Evolutionary conservation across 257 asterid species (phyloP), one percentile per base, ranked within the genome.

Genomic region (Solanum ossicruentum): DNA sequence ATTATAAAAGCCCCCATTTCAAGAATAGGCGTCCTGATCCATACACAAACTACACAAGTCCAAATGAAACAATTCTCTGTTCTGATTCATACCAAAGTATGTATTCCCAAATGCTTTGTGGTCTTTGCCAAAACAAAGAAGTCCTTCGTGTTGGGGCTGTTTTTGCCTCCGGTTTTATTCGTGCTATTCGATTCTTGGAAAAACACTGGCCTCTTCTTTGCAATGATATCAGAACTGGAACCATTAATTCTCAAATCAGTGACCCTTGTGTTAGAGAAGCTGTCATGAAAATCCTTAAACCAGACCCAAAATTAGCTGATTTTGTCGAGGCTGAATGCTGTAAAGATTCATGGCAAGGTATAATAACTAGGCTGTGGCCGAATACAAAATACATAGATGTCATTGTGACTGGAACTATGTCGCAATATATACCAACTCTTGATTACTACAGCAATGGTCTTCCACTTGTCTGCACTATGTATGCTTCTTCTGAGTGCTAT

Each of bases 71-170:
- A 54, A 95, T 95, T 45, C 93, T 94, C 84, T 95, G 98, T 84
- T 89, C 91, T 3, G 99, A 95, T 65, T 94, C 98, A 0, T 93
- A 94, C 91, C 99, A 95, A 55, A 92, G 96, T 91, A 95, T 95
- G 99, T 95, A 93, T 86, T 90, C 98, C 36, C 99, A 95, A 84
- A 95, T 95, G 97, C 98, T 95, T 20, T 95, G 98, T 80, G 99
- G 99, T 10, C 92, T 95, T 10, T 81, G 86, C 88, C 93, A 91
- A 13, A 86, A 89, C 93, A 17, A 23, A 9, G 93, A 95, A 4
- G 99, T 95, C 79, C 93, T 95, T 21, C 97, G 99, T 21, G 99
- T 93, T 41, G 99, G 99, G 61, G 99, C 99, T 15, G 98, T 95
- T 43, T 95, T 95, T 56, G 99, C 99, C 71, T 95, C 99, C 1